A percentile compares a stretch with the other conserved stretches of the same genome.
Conservation (phyloP, 257 asterid species). For the Ajuga chamaepitys region DNA sequence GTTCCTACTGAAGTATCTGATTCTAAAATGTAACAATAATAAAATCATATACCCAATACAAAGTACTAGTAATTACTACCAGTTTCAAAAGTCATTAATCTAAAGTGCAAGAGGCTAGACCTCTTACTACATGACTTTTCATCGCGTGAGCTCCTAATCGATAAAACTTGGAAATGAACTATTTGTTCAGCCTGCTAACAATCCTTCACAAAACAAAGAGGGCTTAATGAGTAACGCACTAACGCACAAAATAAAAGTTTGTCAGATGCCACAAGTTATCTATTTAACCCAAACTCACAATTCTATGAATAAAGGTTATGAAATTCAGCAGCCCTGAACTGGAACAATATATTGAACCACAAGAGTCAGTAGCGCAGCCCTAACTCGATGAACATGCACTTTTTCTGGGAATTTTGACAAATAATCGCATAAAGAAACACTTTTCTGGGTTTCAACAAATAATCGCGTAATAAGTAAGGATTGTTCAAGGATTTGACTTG, state of each 20-base stretch:
- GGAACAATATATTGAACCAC: not conserved
- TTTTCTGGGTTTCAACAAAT: too few relatives aligned
- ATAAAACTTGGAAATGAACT: constrained; percentile 37
- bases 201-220: constrained; percentile 4
- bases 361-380: not conserved
- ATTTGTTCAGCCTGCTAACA: constrained; percentile 20
- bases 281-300: not conserved
- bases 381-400: not conserved
- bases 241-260: not conserved
- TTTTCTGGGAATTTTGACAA: not conserved
- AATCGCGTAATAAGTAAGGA: too few relatives aligned
- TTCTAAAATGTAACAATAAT: not conserved
- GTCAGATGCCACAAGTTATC: not conserved
- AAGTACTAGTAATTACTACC: too few relatives aligned
- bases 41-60: not conserved
- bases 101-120: constrained; percentile 15
- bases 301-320: not conserved
- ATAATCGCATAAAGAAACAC: not conserved
- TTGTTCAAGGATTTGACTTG: too few relatives aligned
- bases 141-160: constrained; percentile 28
- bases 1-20: not conserved
- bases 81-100: not conserved
- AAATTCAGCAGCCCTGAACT: not conserved
- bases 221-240: constrained; percentile 10
- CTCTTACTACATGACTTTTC: constrained; percentile 23